A percentile compares a stretch with the other conserved stretches of the same genome.
These are phyloP conservation scores for Alternaria metachromatica DNA, from an alignment of 2,329 filamentous ascomycete genomes.

Conservation along the genomic window DNA sequence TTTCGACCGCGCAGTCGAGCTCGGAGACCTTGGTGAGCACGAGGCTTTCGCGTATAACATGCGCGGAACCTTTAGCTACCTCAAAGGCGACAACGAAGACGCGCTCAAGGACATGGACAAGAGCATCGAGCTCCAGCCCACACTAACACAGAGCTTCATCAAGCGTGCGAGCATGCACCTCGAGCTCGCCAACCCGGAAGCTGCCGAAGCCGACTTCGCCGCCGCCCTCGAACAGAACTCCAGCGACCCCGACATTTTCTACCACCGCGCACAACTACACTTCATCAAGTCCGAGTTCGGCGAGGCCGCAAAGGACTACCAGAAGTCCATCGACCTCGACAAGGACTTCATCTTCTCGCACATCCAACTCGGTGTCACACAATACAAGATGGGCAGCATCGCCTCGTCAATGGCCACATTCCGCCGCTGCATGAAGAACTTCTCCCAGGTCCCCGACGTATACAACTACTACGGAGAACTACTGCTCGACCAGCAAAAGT, in stretches of 20 bases:
- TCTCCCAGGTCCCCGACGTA: constrained; percentile 92
- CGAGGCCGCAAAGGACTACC: constrained; percentile 96
- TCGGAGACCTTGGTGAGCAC: constrained; percentile 78
- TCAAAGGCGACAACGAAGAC: constrained; percentile 84
- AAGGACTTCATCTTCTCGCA: constrained; percentile 98
- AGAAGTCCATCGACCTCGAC: constrained; percentile 98
- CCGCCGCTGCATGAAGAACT: constrained; percentile 97
- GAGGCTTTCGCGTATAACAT: constrained; percentile 96
- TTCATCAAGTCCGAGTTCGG: constrained; percentile 96
- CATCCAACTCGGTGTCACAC: constrained; percentile 97
- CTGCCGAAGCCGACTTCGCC: constrained; percentile 86
- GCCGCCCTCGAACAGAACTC: constrained; percentile 83
- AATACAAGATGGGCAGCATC: constrained; percentile 99
- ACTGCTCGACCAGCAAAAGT: constrained; percentile 95
- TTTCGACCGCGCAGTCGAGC: constrained; percentile 86
- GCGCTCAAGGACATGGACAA: constrained; percentile 87
- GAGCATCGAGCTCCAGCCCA: constrained; percentile 88
- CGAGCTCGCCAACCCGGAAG: constrained; percentile 86
- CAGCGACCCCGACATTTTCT: constrained; percentile 95
- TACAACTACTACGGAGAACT: constrained; percentile 99
- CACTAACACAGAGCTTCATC: constrained; percentile 95
- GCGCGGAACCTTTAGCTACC: constrained; percentile 93
- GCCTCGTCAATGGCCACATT: constrained; percentile 99
- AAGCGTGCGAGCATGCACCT: constrained; percentile 98
- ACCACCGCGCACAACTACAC: constrained; percentile 96